Percentiles rank a stretch among this genome's conserved stretches.
These are phyloP conservation scores for Penicillium olsonii DNA, from an alignment of 2,329 filamentous ascomycete species.

Conservation along the genomic window DNA sequence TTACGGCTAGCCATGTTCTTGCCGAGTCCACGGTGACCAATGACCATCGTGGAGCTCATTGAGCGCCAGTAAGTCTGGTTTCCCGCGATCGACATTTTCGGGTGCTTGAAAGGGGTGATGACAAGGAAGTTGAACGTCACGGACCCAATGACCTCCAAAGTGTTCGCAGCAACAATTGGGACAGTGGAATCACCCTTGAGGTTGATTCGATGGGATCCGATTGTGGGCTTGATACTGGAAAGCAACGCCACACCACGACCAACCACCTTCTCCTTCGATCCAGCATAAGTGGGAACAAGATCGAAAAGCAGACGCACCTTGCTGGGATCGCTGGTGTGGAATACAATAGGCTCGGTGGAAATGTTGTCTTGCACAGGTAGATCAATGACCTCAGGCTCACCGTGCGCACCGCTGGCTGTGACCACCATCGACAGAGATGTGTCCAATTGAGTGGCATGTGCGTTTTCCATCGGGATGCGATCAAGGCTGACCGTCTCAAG, in stretches of 20 bases:
- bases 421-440: constrained; percentile 91
- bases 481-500: constrained; percentile 82
- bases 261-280: constrained; percentile 75
- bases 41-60: constrained; percentile 81
- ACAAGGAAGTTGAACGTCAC: constrained; percentile 97
- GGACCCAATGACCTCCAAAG: constrained; percentile 85
- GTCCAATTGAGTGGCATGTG: constrained; percentile 89
- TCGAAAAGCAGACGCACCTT: constrained; percentile 93
- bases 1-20: constrained; percentile 85
- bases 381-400: constrained; percentile 87
- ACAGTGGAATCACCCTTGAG: constrained; percentile 90
- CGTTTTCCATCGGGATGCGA: constrained; percentile 80
- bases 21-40: constrained; percentile 73
- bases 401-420: constrained; percentile 78
- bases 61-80: constrained; percentile 97
- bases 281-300: constrained; percentile 92
- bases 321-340: constrained; percentile 73
- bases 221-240: constrained; percentile 77
- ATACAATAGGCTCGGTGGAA: constrained; percentile 88
- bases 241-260: constrained; percentile 86
- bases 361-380: constrained; percentile 92
- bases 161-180: constrained; percentile 80
- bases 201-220: constrained; percentile 85
- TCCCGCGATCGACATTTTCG: constrained; percentile 88
- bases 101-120: constrained; percentile 90